Evolutionary conservation across 768 basidiomycete genomes (phyloP), one percentile per base, ranked within the genome.

Genomic region (Podaxis sp.): DNA sequence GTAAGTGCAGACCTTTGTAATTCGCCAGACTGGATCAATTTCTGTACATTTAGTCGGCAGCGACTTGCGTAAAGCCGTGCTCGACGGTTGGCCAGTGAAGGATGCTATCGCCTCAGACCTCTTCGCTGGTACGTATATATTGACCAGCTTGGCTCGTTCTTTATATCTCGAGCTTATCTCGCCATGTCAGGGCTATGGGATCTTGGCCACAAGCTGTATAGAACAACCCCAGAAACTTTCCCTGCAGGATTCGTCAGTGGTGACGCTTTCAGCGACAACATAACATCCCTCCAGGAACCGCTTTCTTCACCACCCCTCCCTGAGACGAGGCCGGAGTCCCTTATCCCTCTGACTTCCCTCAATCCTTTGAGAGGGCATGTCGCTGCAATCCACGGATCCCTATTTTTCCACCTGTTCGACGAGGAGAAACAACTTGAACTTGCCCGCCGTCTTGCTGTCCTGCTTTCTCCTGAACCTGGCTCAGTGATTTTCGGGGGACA

Each of bases 151-250:
- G 3, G 3, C 26, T 20, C n/a, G 28, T 24, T 30, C 46, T 10
- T 20, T 17, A 24, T 68, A 8, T 1, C 30, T 13, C 11, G 11
- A 36, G n/a, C 13, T 20, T 17, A 57, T n/a, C 5, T 15, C 2
- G 4, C 20, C 13, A 10, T 11, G 4, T 20, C 10, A 87, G 87
- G 73, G 8, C 84, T 85, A 64, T 88, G 86, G 87, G 76, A 83
- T 3, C 74, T 81, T 4, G 87, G 87, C 2, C 85, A 89, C 64
- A 74, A 81, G 37, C 75, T 89, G 11, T 90, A 87, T 73, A 78
- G 70, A 56, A 78, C 82, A 3, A 83, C 76, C 0, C 79, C 80
- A 0, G 73, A 78, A 37, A 77, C 79, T 0, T 88, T 84, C 70
- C 83, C 84, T 1, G 82, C 78, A 0, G 70, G 74, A 0, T 89